Evolutionary conservation across 371 early-diverging fungal species (phyloP).

Genomic region (Nematocida ausubeli): DNA sequence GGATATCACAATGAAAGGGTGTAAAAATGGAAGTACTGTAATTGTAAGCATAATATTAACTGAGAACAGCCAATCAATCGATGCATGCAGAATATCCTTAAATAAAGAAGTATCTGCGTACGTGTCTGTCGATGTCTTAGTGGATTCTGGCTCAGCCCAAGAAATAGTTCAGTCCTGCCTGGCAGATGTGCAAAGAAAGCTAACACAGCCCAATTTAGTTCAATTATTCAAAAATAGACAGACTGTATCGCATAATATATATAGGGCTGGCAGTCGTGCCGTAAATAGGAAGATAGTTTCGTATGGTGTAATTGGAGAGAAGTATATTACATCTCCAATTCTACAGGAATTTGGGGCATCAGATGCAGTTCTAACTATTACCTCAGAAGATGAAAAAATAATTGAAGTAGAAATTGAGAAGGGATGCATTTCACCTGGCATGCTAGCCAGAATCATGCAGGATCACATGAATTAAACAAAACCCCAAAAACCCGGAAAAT

Average conservation of each 20-base stretch:
- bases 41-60: slow-evolving; percentile 23
- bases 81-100: not conserved
- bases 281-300: not conserved
- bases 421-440: not conserved
- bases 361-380: slow-evolving; percentile 35
- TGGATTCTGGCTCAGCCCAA: slow-evolving; percentile 18
- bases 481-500: too few relatives aligned
- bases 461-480: not conserved
- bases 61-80: not conserved
- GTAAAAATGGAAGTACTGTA: slow-evolving; percentile 38
- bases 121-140: slow-evolving; percentile 2
- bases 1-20: slow-evolving; percentile 15
- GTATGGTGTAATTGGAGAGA: slow-evolving; percentile 20
- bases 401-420: slow-evolving; percentile 3
- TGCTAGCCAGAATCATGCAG: slow-evolving; percentile 17
- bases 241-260: not conserved
- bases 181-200: not conserved
- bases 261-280: not conserved
- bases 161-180: slow-evolving; percentile 25
- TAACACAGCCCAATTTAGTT: not conserved
- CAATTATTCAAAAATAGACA: slow-evolving; percentile 4
- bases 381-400: not conserved
- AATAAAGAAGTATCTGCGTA: not conserved
- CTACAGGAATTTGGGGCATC: slow-evolving; percentile 39
- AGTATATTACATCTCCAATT: slow-evolving; percentile 33